Conservation (phyloP, 192 early-diverging fungal genomes). For the Rhizophlyctis rosea region DNA sequence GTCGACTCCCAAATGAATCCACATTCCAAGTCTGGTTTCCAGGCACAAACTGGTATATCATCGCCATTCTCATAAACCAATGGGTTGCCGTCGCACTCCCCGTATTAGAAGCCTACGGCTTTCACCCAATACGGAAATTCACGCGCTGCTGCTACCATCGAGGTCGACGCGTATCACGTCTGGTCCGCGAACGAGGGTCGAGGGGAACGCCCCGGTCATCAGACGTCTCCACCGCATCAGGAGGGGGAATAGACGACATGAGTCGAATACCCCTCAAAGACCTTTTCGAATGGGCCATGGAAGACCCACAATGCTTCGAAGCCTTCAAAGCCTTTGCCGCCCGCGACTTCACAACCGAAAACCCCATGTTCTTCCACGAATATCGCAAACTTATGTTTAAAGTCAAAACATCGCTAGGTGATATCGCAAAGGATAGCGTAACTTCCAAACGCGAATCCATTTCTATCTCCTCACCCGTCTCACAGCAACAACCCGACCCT, state of each 20-base stretch:
- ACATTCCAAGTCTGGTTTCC: not conserved
- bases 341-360: conserved; percentile 32
- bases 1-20: not conserved
- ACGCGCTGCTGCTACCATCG: not conserved
- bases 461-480: too few relatives aligned
- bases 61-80: not conserved
- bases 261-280: not conserved
- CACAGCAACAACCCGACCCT: too few relatives aligned
- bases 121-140: conserved; percentile 8
- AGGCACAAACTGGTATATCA: not conserved
- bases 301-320: conserved; percentile 27
- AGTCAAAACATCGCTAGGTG: conserved; percentile 17
- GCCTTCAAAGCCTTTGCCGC: conserved; percentile 34
- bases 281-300: conserved; percentile 25
- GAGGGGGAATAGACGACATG: not conserved
- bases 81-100: conserved; percentile 17
- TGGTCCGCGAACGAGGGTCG: not conserved
- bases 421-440: too few relatives aligned
- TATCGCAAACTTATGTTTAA: conserved; percentile 29
- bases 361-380: conserved; percentile 36
- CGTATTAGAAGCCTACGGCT: conserved; percentile 13
- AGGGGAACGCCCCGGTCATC: not conserved
- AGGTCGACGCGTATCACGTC: not conserved
- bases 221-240: too few relatives aligned
- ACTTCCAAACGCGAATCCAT: too few relatives aligned